Evolutionary conservation across 225 moss, liverwort and hornwort species (phyloP).

Genomic region (Asterella californica): DNA sequence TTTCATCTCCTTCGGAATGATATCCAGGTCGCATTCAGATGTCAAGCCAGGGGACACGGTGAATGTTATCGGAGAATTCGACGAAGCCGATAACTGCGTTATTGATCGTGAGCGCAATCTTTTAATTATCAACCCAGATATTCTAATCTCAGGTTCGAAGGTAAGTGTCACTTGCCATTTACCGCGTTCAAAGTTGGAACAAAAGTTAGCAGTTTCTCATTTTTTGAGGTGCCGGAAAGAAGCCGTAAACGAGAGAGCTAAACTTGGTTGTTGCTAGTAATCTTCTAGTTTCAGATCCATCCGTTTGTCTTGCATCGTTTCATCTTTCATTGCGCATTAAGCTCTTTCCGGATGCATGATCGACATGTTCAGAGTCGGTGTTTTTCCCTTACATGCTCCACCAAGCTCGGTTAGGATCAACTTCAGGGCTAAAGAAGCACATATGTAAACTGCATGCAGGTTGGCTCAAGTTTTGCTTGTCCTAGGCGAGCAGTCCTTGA

Average conservation of each 20-base stretch:
- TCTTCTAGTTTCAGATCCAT: too few species aligned
- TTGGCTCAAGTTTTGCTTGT: constrained; percentile 49
- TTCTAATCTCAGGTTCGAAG: constrained; percentile 54
- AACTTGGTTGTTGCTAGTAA: too few species aligned
- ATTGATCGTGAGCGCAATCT: constrained; percentile 48
- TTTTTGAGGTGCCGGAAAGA: background rate
- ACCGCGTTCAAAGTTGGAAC: background rate
- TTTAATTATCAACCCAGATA: constrained; percentile 49
- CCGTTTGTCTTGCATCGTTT: too few species aligned
- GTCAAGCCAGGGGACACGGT: constrained; percentile 52
- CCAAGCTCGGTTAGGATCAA: background rate
- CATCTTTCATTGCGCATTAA: background rate
- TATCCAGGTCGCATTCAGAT: constrained; percentile 41
- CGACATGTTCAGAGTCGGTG: background rate
- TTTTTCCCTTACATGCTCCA: background rate
- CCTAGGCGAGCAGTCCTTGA: constrained; percentile 49
- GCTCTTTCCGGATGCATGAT: background rate
- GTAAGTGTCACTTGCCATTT: constrained; percentile 16
- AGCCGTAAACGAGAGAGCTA: background rate
- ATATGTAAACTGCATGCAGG: constrained; percentile 23
- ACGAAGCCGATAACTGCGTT: constrained; percentile 39
- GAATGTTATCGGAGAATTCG: constrained; percentile 54
- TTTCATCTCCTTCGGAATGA: background rate
- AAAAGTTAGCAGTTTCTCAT: background rate
- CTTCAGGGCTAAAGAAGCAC: background rate